A percentile compares a stretch with the other conserved stretches of the same genome.
These are phyloP conservation scores for Arabis hirsuta DNA, from an alignment of 345 rosid genomes.

Conservation along the genomic window DNA sequence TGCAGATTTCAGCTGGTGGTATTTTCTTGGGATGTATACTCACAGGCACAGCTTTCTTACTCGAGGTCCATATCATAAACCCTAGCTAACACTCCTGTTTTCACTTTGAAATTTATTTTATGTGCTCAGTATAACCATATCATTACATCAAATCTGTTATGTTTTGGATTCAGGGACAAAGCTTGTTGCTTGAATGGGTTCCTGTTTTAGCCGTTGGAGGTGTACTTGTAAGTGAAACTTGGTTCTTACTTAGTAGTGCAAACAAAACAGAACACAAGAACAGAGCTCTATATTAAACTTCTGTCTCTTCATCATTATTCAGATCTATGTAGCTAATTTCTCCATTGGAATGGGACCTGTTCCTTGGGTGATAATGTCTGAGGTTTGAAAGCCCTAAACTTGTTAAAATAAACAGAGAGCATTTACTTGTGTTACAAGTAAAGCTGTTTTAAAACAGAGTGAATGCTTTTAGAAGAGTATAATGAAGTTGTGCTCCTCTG, in stretches of 20 bases:
- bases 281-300: not conserved
- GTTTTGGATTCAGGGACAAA: slow-evolving; percentile 52
- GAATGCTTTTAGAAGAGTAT: not conserved
- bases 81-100: not conserved
- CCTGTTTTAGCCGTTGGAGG: slow-evolving; percentile 75
- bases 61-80: slow-evolving; percentile 55
- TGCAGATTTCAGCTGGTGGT: slow-evolving; percentile 74
- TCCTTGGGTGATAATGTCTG: slow-evolving; percentile 98
- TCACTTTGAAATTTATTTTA: slow-evolving; percentile 4
- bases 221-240: slow-evolving; percentile 60
- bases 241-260: slow-evolving; percentile 5
- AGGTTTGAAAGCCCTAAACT: slow-evolving; percentile 50
- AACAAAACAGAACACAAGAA: not conserved
- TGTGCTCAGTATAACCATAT: not conserved
- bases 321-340: slow-evolving; percentile 70
- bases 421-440: slow-evolving; percentile 1
- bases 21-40: slow-evolving; percentile 77
- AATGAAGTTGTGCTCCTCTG: slow-evolving; percentile 3
- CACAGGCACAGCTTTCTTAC: slow-evolving; percentile 75
- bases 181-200: slow-evolving; percentile 62
- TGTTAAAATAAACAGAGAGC: not conserved
- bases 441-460: not conserved
- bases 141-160: not conserved
- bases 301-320: not conserved
- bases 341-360: slow-evolving; percentile 94